Evolutionary conservation across 192 early-diverging fungal species (phyloP), one percentile per base, ranked within the genome.

Genomic region (Spinellus fusiger): DNA sequence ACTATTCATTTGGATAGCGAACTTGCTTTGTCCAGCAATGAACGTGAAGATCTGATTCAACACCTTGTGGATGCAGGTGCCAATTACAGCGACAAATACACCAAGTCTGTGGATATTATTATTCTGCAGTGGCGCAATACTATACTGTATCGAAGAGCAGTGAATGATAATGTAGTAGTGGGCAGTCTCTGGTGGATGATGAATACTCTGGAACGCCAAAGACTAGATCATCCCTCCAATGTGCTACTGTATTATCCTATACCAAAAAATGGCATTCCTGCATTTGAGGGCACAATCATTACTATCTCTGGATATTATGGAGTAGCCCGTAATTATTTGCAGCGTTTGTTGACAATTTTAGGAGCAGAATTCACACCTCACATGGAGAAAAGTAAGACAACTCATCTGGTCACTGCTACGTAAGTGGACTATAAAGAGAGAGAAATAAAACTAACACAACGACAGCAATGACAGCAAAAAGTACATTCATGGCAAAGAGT

Each of bases 381-480:
- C 3, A 66, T 94, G 69, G 80, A 87, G 37, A 49, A 61, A 7
- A 75, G 75, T 13, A 91, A 86, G 29, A 44, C 40, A 10, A 94
- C 91, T 0, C 91, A 92, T 67, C 61, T 94, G 49, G 81, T 94
- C 1, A 89, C 88, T 27, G 80, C 84, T 53, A 64, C 66, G 80
- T 86, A 77, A 53, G 60, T 58, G 32, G 26, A 4, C n/a, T 7
- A 2, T 10, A 38, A 13, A 1, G 26, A 13, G 8, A 1, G 22
- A 22, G 26, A 37, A 29, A 37, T 12, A 46, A 7, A 50, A 31
- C 26, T 9, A 49, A 9, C 6, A 29, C 22, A 23, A 44, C 1
- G 32, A 34, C 61, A 86, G 84, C 26, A 74, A 71, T 2, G 67
- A 61, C 8, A 88, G 91, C 16, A 75, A 77, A 49, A 94, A 94